These are phyloP conservation scores for Stagonosporopsis tanaceti DNA, from an alignment of 2,329 filamentous ascomycete species.

Conservation along the genomic window DNA sequence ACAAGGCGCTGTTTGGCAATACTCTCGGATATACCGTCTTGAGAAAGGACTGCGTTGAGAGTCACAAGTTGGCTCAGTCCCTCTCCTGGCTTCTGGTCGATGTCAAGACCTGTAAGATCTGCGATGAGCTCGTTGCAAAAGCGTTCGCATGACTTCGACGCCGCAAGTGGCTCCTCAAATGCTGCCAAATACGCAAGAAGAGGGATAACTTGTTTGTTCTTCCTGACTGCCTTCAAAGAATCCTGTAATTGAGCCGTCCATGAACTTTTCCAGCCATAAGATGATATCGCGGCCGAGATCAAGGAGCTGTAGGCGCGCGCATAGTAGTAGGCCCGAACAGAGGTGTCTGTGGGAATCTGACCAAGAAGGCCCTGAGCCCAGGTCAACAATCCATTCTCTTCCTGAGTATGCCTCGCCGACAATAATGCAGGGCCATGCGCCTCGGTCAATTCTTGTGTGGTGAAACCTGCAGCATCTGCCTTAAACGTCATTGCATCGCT, in stretches of 20 bases:
- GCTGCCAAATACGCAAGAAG: constrained; percentile 59
- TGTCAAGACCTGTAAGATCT: constrained; percentile 64
- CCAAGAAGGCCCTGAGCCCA: constrained; percentile 38
- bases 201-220: constrained; percentile 53
- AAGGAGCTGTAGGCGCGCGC: constrained; percentile 51
- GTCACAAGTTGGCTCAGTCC: constrained; percentile 60
- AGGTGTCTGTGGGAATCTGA: constrained; percentile 29
- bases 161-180: constrained; percentile 58
- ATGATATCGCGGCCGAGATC: constrained; percentile 51
- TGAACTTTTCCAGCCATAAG: constrained; percentile 51
- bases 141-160: constrained; percentile 57
- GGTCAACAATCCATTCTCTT: constrained; percentile 33
- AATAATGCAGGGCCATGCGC: constrained; percentile 24
- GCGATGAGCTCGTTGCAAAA: constrained; percentile 69
- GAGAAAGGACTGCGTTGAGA: constrained; percentile 63
- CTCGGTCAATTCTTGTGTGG: constrained; percentile 54
- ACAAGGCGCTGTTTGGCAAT: constrained; percentile 74
- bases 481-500: constrained; percentile 63
- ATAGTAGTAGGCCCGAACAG: constrained; percentile 52
- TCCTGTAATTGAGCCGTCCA: constrained; percentile 49
- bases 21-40: constrained; percentile 57
- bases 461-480: constrained; percentile 57
- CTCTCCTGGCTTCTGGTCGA: constrained; percentile 53
- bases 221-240: constrained; percentile 41
- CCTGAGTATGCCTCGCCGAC: constrained; percentile 22